Percentiles rank a stretch among this genome's conserved stretches.
Evolutionary conservation across 1,284 basidiomycete genomes (phyloP).

Genomic region (Neolentinus lepideus): DNA sequence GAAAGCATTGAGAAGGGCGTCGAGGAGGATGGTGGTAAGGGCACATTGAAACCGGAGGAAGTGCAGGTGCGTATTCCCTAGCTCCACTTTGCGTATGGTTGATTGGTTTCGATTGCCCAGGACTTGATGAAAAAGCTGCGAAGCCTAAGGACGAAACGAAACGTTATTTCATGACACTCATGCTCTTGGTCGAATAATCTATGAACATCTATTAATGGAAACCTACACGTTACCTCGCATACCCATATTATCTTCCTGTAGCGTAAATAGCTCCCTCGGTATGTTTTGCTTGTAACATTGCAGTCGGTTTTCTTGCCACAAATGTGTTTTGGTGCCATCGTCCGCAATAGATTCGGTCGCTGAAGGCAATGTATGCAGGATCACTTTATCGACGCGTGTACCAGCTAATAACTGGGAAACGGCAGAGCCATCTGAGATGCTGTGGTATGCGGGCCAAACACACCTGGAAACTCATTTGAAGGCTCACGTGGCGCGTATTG

Average conservation of each 20-base stretch:
- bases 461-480: too few relatives aligned
- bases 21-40: constrained; percentile 56
- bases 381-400: too few relatives aligned
- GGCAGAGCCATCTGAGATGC: too few relatives aligned
- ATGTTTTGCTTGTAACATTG: too few relatives aligned
- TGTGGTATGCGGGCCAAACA: too few relatives aligned
- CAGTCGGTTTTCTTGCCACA: too few relatives aligned
- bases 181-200: not conserved
- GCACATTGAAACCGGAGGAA: constrained; percentile 58
- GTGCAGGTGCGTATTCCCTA: constrained; percentile 47
- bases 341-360: constrained; percentile 27
- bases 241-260: not conserved
- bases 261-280: too few relatives aligned
- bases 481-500: too few relatives aligned
- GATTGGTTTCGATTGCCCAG: constrained; percentile 23
- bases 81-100: not conserved
- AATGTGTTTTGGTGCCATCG: too few relatives aligned
- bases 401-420: too few relatives aligned
- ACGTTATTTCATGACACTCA: constrained; percentile 12
- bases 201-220: not conserved
- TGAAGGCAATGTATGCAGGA: constrained; percentile 78
- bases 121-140: constrained; percentile 56
- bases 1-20: constrained; percentile 73
- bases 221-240: not conserved
- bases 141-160: constrained; percentile 48